A percentile compares a stretch with the other conserved stretches of the same genome.
phyloP scores from a whole-genome alignment of 139 green algal genomes.

The Mesostigma viride region DNA sequence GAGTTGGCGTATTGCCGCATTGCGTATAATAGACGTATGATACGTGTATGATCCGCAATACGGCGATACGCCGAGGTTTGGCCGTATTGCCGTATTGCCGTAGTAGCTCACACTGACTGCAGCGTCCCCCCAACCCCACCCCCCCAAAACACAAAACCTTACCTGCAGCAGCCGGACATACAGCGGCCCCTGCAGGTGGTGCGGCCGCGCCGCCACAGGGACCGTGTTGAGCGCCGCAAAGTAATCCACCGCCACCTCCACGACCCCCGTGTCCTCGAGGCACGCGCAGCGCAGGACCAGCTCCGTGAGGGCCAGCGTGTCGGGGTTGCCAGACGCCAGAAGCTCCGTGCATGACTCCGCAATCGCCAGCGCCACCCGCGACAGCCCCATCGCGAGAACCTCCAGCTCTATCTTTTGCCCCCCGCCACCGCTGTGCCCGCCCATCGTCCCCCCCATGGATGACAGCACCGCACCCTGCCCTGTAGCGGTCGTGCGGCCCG shows the following conservation, averaged over 20 bases:
- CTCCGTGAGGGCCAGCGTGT: background rate
- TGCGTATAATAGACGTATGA: no score
- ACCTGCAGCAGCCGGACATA: conserved; percentile 31
- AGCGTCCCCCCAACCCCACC: no score
- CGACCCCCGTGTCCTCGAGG: background rate
- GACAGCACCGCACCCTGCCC: no score
- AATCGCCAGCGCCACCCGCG: background rate
- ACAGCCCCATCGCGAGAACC: background rate
- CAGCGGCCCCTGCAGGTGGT: conserved; percentile 20
- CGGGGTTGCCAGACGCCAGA: background rate
- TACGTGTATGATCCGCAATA: no score
- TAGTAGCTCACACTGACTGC: no score
- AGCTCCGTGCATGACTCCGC: background rate
- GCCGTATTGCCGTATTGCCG: no score
- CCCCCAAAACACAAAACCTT: no score
- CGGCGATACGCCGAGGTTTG: no score
- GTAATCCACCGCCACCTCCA: conserved; percentile 40
- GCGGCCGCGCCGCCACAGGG: conserved; percentile 29
- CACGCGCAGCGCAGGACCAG: conserved; percentile 5
- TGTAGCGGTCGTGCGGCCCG: no score
- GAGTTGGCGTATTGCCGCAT: background rate
- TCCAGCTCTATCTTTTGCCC: no score
- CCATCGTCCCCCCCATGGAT: no score
- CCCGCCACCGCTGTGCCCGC: no score
- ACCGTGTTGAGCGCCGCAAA: conserved; percentile 53